Evolutionary conservation across 2,329 filamentous ascomycete genomes (phyloP).

Genomic region (Penicillium crustosum): DNA sequence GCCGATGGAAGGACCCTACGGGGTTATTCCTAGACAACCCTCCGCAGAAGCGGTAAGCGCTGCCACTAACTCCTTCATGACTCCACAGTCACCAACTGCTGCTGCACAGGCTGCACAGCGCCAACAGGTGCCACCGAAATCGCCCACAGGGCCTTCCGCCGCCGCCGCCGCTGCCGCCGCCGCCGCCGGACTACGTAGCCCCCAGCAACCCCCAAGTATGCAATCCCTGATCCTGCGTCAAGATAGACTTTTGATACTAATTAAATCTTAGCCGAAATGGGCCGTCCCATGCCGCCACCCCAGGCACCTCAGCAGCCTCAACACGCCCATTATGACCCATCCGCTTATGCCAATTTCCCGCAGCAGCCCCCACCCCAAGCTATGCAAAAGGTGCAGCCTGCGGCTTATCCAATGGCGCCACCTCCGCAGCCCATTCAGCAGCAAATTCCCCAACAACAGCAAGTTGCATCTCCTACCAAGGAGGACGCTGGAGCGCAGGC

Average conservation of each 20-base stretch:
- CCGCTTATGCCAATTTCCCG: constrained; percentile 42
- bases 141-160: constrained; percentile 49
- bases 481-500: constrained; percentile 36
- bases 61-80: constrained; percentile 44
- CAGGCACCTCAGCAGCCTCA: constrained; percentile 43
- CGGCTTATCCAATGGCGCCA: constrained; percentile 32
- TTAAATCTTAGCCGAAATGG: constrained; percentile 39
- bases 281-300: constrained; percentile 38
- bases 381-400: constrained; percentile 25
- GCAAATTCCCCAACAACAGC: constrained; percentile 27
- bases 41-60: constrained; percentile 46
- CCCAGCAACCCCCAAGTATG: constrained; percentile 44
- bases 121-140: constrained; percentile 49
- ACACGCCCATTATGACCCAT: constrained; percentile 48
- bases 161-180: constrained; percentile 52
- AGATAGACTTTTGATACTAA: constrained; percentile 14
- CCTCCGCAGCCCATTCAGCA: constrained; percentile 24
- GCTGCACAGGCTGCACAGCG: constrained; percentile 34
- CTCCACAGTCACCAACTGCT: constrained; percentile 47
- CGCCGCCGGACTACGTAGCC: constrained; percentile 47
- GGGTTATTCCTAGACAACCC: constrained; percentile 36
- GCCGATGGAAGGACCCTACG: constrained; percentile 39
- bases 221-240: not conserved
- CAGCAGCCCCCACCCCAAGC: constrained; percentile 31
- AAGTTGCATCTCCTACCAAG: constrained; percentile 21